Conservation (phyloP, 768 basidiomycete genomes). For the Leccinum fibrillosum region DNA sequence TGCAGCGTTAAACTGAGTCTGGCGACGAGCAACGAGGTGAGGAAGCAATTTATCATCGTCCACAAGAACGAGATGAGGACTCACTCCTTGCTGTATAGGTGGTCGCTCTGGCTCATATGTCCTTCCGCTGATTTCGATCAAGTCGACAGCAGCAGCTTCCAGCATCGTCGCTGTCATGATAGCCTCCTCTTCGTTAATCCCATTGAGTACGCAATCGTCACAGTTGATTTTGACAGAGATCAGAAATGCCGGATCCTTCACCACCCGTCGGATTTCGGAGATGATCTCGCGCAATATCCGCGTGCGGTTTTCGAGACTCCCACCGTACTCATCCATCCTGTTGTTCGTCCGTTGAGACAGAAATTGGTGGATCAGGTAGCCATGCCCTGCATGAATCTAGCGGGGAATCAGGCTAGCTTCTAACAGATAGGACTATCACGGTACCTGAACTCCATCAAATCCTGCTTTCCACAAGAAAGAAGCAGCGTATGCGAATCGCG, state of each 20-base stretch:
- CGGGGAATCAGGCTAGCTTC: background rate
- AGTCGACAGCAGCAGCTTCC: conserved; percentile 34
- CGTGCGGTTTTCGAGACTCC: conserved; percentile 47
- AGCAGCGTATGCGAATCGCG: conserved; percentile 53
- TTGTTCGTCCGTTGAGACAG: conserved; percentile 41
- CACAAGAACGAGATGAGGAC: background rate
- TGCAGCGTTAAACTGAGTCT: conserved; percentile 12
- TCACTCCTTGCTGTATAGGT: conserved; percentile 9
- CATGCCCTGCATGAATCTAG: conserved; percentile 44
- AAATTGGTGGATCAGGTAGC: conserved; percentile 48
- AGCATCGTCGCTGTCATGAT: conserved; percentile 28
- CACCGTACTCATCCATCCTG: conserved; percentile 57
- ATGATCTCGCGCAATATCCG: conserved; percentile 48
- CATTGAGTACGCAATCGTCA: conserved; percentile 26
- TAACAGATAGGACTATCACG: background rate
- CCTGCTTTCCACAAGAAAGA: conserved; percentile 53
- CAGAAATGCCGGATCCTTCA: conserved; percentile 31
- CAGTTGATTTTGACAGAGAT: conserved; percentile 35
- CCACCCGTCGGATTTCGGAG: conserved; percentile 39
- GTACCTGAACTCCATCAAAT: conserved; percentile 63
- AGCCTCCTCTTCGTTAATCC: conserved; percentile 33
- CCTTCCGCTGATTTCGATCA: conserved; percentile 42
- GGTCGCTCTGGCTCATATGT: conserved; percentile 29
- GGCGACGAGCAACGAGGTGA: background rate
- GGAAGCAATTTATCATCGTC: background rate